These are phyloP conservation scores for Lippia alba DNA, from an alignment of 305 asterid genomes.

Conservation along the genomic window DNA sequence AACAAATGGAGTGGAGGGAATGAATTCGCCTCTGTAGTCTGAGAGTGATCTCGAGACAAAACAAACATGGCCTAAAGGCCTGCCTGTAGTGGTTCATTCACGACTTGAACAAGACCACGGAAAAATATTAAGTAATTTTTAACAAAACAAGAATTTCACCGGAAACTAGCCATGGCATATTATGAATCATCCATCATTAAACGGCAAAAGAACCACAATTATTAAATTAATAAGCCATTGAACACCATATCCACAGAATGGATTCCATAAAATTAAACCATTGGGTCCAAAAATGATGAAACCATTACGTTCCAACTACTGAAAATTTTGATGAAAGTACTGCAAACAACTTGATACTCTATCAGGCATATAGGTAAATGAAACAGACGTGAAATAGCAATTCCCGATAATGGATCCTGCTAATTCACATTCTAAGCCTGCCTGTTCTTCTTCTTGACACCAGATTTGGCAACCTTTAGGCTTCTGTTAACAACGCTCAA, in stretches of 20 bases:
- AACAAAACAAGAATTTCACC: too few relatives aligned
- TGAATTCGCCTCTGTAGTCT: too few relatives aligned
- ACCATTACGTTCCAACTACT: constrained; percentile 20
- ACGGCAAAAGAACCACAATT: constrained; percentile 8
- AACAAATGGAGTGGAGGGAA: too few relatives aligned
- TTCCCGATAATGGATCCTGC: constrained; percentile 6
- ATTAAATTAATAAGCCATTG: neutral
- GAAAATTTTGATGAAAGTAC: constrained; percentile 6
- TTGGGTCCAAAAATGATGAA: constrained; percentile 2
- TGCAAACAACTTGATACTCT: constrained; percentile 21
- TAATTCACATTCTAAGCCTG: constrained; percentile 42
- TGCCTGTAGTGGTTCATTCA: too few relatives aligned
- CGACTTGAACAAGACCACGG: too few relatives aligned
- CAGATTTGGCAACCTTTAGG: constrained; percentile 82
- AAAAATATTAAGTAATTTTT: too few relatives aligned
- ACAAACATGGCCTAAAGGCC: too few relatives aligned
- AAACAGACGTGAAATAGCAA: neutral
- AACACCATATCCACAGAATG: neutral
- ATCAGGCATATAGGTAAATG: constrained; percentile 1
- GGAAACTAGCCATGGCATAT: neutral
- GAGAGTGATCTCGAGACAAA: too few relatives aligned
- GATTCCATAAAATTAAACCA: neutral
- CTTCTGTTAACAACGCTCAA: constrained; percentile 76
- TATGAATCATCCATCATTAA: neutral
- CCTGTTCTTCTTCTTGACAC: constrained; percentile 86